Evolutionary conservation across 2,329 filamentous ascomycete species (phyloP).

Genomic region (Ophiostoma ips): DNA sequence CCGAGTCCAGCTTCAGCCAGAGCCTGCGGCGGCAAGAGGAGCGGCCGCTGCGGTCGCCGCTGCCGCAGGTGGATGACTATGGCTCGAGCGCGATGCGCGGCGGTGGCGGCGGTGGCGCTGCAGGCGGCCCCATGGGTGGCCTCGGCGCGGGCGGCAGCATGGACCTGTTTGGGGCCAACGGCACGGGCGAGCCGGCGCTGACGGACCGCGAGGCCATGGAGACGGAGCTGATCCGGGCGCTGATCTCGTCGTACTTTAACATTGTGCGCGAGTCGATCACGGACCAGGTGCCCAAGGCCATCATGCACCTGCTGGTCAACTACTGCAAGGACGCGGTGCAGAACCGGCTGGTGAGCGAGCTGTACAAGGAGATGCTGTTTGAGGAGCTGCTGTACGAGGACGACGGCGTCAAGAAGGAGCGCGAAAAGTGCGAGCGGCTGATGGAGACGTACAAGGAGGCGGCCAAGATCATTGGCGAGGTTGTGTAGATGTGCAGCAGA

Average conservation of each 20-base stretch:
- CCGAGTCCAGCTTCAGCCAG: conserved; percentile 70
- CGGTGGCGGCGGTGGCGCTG: background rate
- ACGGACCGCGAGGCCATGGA: conserved; percentile 95
- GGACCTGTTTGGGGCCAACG: conserved; percentile 22
- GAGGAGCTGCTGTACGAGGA: conserved; percentile 94
- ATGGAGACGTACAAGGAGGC: conserved; percentile 93
- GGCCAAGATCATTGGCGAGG: conserved; percentile 94
- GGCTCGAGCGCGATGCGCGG: background rate
- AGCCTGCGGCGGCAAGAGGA: conserved; percentile 63
- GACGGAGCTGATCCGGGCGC: conserved; percentile 87
- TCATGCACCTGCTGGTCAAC: conserved; percentile 98
- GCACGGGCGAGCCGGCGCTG: conserved; percentile 60
- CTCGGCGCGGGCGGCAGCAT: conserved; percentile 6
- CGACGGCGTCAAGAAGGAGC: conserved; percentile 69
- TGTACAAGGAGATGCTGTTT: conserved; percentile 87
- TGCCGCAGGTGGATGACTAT: conserved; percentile 17
- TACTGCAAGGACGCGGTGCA: conserved; percentile 97
- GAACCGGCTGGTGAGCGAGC: conserved; percentile 85
- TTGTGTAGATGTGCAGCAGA: conserved; percentile 53
- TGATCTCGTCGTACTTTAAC: conserved; percentile 98
- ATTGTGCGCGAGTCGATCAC: conserved; percentile 98
- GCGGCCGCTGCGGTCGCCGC: conserved; percentile 38
- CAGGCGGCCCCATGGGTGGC: background rate
- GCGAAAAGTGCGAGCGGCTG: conserved; percentile 92
- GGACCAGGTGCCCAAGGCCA: conserved; percentile 94